phyloP scores from a whole-genome alignment of 768 basidiomycete genomes.

The Tulasnella sp. region DNA sequence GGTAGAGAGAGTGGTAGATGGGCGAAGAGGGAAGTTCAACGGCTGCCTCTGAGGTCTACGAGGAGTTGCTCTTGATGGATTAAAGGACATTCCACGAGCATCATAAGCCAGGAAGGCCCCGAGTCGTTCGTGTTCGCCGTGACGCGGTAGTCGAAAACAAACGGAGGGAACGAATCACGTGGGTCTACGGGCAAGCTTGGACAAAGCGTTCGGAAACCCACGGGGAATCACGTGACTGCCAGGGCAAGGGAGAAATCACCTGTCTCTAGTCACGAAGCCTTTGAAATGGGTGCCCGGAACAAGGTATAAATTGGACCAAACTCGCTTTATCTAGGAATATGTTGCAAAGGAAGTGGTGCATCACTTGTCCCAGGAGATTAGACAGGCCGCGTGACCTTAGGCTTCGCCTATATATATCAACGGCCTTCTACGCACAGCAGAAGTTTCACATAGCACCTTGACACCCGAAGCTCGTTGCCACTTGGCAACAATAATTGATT shows the following conservation, averaged over 20 bases:
- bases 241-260: neutral
- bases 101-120: neutral
- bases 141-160: conserved; percentile 1
- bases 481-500: too few species aligned
- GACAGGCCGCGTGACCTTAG: too few species aligned
- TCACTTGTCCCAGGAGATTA: neutral
- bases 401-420: too few species aligned
- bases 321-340: neutral
- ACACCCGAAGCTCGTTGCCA: too few species aligned
- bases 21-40: neutral
- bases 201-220: neutral
- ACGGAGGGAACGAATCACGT: neutral
- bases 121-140: neutral
- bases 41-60: neutral
- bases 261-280: neutral
- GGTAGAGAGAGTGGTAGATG: neutral
- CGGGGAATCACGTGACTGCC: neutral
- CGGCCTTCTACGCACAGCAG: too few species aligned
- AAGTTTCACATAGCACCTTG: too few species aligned
- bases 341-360: neutral
- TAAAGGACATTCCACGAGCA: conserved; percentile 14
- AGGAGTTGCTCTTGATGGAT: conserved; percentile 1
- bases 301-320: neutral
- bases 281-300: neutral
- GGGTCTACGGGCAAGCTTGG: neutral